A percentile compares a stretch with the other conserved stretches of the same genome.
Conservation (phyloP, 2,329 filamentous ascomycete genomes). For the Aureobasidium sp. region DNA sequence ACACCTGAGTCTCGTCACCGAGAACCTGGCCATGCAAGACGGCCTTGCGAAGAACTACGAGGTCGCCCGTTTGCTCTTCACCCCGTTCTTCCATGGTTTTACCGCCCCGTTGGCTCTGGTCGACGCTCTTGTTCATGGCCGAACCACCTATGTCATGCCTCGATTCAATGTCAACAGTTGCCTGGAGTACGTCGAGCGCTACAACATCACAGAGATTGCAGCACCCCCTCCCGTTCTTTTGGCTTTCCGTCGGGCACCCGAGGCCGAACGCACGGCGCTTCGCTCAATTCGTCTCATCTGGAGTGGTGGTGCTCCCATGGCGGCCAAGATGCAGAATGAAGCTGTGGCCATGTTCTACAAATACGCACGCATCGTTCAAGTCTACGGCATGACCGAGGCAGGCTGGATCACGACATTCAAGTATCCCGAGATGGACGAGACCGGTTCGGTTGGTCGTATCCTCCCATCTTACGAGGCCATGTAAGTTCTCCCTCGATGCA, state of each 20-base stretch:
- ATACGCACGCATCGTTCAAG: constrained; percentile 37
- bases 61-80: constrained; percentile 39
- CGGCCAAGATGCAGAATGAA: constrained; percentile 32
- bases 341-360: constrained; percentile 34
- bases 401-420: constrained; percentile 38
- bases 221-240: constrained; percentile 39
- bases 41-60: constrained; percentile 24
- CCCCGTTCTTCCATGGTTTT: constrained; percentile 49
- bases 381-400: constrained; percentile 49
- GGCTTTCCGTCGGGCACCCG: constrained; percentile 26
- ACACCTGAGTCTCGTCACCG: constrained; percentile 29
- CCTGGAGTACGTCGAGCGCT: constrained; percentile 32
- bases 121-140: constrained; percentile 38
- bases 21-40: constrained; percentile 26
- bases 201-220: constrained; percentile 41
- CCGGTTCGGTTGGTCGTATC: constrained; percentile 41
- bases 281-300: constrained; percentile 37
- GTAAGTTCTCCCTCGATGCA: constrained; percentile 1
- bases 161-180: constrained; percentile 37
- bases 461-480: constrained; percentile 32
- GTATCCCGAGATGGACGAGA: constrained; percentile 32
- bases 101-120: constrained; percentile 40
- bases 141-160: constrained; percentile 40
- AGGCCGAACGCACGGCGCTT: constrained; percentile 31
- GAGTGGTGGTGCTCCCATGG: constrained; percentile 42